phyloP scores from a whole-genome alignment of 768 basidiomycete genomes.

The Crucibulum laeve region DNA sequence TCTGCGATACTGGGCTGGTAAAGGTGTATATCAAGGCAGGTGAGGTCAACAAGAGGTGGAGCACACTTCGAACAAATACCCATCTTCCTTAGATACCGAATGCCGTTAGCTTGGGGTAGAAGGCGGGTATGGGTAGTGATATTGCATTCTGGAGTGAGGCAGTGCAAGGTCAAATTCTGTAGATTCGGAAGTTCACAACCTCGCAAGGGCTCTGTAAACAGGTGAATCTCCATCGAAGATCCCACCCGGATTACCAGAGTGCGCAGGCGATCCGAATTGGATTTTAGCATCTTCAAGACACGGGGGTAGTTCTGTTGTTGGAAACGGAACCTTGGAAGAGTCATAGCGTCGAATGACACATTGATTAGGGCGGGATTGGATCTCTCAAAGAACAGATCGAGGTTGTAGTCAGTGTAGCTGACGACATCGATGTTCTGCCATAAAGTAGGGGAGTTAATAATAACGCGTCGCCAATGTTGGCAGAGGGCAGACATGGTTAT shows the following conservation, averaged over 20 bases:
- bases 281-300: constrained; percentile 1
- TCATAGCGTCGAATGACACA: constrained; percentile 10
- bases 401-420: constrained; percentile 3
- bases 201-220: no score
- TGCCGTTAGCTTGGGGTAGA: no score
- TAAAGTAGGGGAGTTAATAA: constrained; percentile 17
- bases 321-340: background rate
- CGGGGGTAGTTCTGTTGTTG: background rate
- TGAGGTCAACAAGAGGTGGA: constrained; percentile 9
- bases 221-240: no score
- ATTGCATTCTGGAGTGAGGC: no score
- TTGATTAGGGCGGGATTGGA: constrained; percentile 18
- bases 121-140: no score
- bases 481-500: constrained; percentile 20
- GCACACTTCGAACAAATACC: constrained; percentile 7
- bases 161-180: no score
- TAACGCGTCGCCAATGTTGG: constrained; percentile 19
- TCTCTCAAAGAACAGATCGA: constrained; percentile 19
- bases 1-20: constrained; percentile 7
- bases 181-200: no score
- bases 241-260: no score
- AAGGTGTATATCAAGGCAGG: constrained; percentile 13
- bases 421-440: constrained; percentile 22
- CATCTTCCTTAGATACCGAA: constrained; percentile 12
- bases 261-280: no score